Evolutionary conservation across 371 early-diverging fungal genomes (phyloP), one percentile per base, ranked within the genome.

Genomic region (Mucor velutinosus): DNA sequence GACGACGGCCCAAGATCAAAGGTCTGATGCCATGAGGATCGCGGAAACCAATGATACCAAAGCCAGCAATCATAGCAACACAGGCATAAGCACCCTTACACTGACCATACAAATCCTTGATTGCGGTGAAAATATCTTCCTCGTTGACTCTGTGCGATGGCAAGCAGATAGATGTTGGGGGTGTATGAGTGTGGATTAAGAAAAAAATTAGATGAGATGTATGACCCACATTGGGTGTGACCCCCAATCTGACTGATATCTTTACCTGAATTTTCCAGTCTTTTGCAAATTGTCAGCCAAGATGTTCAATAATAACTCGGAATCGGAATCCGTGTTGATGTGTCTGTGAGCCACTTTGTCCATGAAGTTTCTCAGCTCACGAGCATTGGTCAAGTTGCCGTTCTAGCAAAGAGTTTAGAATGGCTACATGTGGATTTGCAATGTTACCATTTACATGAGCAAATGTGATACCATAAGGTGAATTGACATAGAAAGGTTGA

Each of bases 401-500:
- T 99, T 99, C 93, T 93, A 83, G 5, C 7, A 17, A 23, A 21
- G 11, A 57, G 14, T 25, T 53, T 53, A 27, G 53, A 4, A 53
- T 23, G 49, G n/a, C 49, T 23, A 8, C 7, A 47, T 41, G 21
- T 47, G 3, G 8, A 37, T 14, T 41, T 5, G 29, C 47, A 19
- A 10, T 53, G 37, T 19, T 33, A 1, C 29, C 12, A 30, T 77
- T 76, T 90, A 95, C 94, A 80, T 99, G 99, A 35, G 95, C 97
- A 76, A 97, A 88, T n/a, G 91, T 94, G 58, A 99, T 88, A 43
- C 99, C 99, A 72, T 97, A 99, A 43, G 99, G 99, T 69, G 93
- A 91, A 87, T 99, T 99, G 76, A 99, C 99, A 77, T 98, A 99
- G 77, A 99, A 97, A 30, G 99, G 99, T 82, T 99, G 98, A 23